Conservation (phyloP, 2,329 filamentous ascomycete genomes). For the Penicillium sp. region DNA sequence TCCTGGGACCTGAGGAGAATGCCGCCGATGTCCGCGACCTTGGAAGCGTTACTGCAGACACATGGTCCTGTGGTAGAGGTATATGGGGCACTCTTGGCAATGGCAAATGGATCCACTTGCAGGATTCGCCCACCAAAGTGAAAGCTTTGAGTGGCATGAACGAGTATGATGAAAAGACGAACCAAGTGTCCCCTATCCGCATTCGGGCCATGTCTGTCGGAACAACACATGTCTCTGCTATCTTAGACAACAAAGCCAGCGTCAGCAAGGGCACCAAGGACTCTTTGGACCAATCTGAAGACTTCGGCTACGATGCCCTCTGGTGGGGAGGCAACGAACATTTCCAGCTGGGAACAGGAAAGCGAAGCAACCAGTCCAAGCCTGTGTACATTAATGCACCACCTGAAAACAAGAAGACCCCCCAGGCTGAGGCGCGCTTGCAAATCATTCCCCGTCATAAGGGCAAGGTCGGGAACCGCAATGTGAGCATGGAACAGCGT, state of each 20-base stretch:
- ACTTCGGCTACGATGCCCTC: conserved; percentile 83
- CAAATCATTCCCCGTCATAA: conserved; percentile 75
- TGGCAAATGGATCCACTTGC: conserved; percentile 84
- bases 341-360: conserved; percentile 89
- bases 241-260: conserved; percentile 76
- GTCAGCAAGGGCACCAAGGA: conserved; percentile 52
- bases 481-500: conserved; percentile 74
- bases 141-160: conserved; percentile 77
- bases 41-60: conserved; percentile 65
- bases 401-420: conserved; percentile 56
- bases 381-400: conserved; percentile 80
- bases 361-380: conserved; percentile 70
- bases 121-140: conserved; percentile 71
- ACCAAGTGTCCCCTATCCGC: conserved; percentile 70
- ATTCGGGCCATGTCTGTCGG: conserved; percentile 71
- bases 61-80: conserved; percentile 83
- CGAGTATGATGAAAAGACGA: conserved; percentile 76
- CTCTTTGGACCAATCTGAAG: conserved; percentile 65
- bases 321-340: conserved; percentile 96
- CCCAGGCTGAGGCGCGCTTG: conserved; percentile 65
- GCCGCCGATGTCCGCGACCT: conserved; percentile 42
- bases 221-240: conserved; percentile 72
- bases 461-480: conserved; percentile 65
- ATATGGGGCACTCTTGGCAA: conserved; percentile 80
- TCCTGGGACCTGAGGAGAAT: conserved; percentile 48